Evolutionary conservation across 2,329 filamentous ascomycete genomes (phyloP), one percentile per base, ranked within the genome.

Genomic region (Onygenales sp.): DNA sequence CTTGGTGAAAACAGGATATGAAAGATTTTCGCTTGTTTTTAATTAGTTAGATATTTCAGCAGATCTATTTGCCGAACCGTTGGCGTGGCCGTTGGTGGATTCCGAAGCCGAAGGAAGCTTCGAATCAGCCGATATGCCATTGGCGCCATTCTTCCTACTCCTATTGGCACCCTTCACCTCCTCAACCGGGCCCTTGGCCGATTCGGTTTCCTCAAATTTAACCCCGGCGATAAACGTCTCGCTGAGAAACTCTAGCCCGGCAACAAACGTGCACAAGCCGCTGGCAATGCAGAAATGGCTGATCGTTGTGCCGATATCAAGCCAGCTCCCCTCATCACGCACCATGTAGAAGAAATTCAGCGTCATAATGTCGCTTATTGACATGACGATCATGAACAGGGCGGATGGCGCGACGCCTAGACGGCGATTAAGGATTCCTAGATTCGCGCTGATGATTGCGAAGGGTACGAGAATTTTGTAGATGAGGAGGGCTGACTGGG

Each of bases 321-420:
- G 73, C 93, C 93, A 98, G 21, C 87, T 93, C 0, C 93, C 93
- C 67, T 98, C 93, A 62, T 98, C 93, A 63, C 87, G 87, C 45
- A 98, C 93, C 62, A 95, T 88, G 83, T 88, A 98, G 73, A 98
- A 98, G 75, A 98, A 98, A 63, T 93, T 88, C 51, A 98, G 77
- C 3, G 93, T 97, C 67, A 97, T 78, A 49, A 95, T 82, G 66
- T 98, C 93, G 56, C 87, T 91, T 50, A 94, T 82, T 0, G 87
- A 87, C 82, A 96, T 95, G 49, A 95, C 90, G 2, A 92, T 75
- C 86, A 96, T 96, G 72, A 97, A 96, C 3, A 98, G 74, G 5
- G 90, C 88, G 40, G 87, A 90, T 0, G 90, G 91, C 7, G 90
- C 86, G 0, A 98, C 86, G 13, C 87, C 86, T 0, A 98, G 75